A percentile compares a stretch with the other conserved stretches of the same genome.
Conservation (phyloP, 805 yeast species). For the Pichia kluyveri region DNA sequence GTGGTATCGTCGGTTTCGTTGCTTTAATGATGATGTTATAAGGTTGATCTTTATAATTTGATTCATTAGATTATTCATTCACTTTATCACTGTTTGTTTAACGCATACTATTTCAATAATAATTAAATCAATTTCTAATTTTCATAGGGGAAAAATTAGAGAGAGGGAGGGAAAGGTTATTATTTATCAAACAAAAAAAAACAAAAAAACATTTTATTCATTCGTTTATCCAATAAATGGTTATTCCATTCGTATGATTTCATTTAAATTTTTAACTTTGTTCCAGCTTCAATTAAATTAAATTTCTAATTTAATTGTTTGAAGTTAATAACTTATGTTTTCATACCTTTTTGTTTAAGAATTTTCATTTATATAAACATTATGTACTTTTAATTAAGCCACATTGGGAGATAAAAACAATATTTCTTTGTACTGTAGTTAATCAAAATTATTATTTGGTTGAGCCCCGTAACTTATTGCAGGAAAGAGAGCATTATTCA, state of each 20-base stretch:
- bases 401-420: background rate
- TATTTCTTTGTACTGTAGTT: too few relatives aligned
- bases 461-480: too few relatives aligned
- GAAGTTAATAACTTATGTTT: background rate
- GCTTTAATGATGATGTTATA: constrained; percentile 5
- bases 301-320: background rate
- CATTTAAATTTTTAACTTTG: background rate
- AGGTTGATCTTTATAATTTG: background rate
- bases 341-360: background rate
- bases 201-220: background rate
- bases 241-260: background rate
- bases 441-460: too few relatives aligned
- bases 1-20: constrained; percentile 4
- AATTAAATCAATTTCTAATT: background rate
- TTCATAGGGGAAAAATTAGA: constrained; percentile 6
- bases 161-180: constrained; percentile 6
- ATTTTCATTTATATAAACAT: background rate
- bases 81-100: background rate
- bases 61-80: background rate
- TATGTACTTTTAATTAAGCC: background rate
- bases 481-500: too few relatives aligned
- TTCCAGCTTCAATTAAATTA: constrained; percentile 6
- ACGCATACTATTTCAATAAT: background rate
- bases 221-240: too few relatives aligned
- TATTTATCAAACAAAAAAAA: background rate